phyloP scores from a whole-genome alignment of 140 eudicot species.

The Bidens hawaiensis region DNA sequence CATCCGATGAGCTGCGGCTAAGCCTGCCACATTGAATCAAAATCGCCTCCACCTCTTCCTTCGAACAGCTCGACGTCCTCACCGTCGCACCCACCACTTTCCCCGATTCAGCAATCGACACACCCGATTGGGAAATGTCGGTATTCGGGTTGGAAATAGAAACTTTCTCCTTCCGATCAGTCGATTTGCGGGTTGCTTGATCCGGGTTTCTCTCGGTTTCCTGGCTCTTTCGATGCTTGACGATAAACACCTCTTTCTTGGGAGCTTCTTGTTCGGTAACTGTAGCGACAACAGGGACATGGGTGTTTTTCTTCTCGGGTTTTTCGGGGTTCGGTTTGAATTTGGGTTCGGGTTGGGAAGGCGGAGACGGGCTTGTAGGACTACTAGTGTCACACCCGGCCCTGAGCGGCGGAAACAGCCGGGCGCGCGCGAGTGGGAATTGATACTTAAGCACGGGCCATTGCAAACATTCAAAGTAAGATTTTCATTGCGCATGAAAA shows the following conservation, averaged over 20 bases:
- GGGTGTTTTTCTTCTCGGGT: conserved; percentile 19
- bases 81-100: conserved; percentile 37
- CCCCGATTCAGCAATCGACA: not conserved
- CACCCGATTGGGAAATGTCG: conserved; percentile 1
- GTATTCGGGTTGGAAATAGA: not conserved
- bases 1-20: conserved; percentile 85
- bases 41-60: conserved; percentile 95
- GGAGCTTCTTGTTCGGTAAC: conserved; percentile 28
- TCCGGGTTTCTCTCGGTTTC: conserved; percentile 47
- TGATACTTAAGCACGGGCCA: too few species aligned
- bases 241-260: conserved; percentile 56
- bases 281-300: not conserved
- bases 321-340: conserved; percentile 29
- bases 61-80: conserved; percentile 88
- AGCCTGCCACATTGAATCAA: conserved; percentile 93
- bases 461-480: too few species aligned
- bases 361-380: conserved; percentile 27
- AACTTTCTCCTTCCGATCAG: conserved; percentile 22
- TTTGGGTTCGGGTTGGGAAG: conserved; percentile 24
- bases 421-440: too few species aligned
- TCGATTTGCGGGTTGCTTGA: conserved; percentile 41
- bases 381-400: too few species aligned
- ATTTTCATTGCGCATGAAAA: too few species aligned
- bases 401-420: too few species aligned
- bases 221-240: conserved; percentile 69